Conservation (phyloP, 768 basidiomycete species). For the Russula brevipes region DNA sequence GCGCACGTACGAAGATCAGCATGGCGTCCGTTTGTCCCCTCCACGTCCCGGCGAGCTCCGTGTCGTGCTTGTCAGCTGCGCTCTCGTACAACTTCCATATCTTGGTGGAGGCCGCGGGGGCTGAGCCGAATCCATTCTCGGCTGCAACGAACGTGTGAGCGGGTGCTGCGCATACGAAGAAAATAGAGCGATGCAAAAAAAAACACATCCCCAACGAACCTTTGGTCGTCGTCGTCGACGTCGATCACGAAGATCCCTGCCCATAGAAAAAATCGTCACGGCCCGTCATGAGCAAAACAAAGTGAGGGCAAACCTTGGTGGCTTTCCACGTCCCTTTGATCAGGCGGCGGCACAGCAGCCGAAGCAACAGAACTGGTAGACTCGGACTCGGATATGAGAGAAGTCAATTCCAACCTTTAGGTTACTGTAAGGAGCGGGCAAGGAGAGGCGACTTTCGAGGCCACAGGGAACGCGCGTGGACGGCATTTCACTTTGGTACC, state of each 20-base stretch:
- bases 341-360: background rate
- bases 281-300: too few relatives aligned
- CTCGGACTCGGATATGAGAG: too few relatives aligned
- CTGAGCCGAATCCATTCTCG: background rate
- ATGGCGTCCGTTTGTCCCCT: conserved; percentile 22
- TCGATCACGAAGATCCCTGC: too few relatives aligned
- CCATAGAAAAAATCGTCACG: too few relatives aligned
- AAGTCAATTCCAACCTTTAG: too few relatives aligned
- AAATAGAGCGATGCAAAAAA: background rate
- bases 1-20: conserved; percentile 19
- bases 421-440: too few relatives aligned
- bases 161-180: background rate
- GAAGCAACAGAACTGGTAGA: background rate
- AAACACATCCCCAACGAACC: too few relatives aligned
- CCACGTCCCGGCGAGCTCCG: conserved; percentile 16
- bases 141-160: background rate
- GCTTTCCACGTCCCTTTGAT: conserved; percentile 1
- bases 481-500: too few relatives aligned
- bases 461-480: too few relatives aligned
- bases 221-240: too few relatives aligned
- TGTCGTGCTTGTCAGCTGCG: conserved; percentile 18
- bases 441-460: too few relatives aligned
- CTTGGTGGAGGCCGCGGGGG: background rate
- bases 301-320: background rate
- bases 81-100: conserved; percentile 17